Evolutionary conservation across 768 basidiomycete genomes (phyloP), one percentile per base, ranked within the genome.

Genomic region (Suillus spraguei): DNA sequence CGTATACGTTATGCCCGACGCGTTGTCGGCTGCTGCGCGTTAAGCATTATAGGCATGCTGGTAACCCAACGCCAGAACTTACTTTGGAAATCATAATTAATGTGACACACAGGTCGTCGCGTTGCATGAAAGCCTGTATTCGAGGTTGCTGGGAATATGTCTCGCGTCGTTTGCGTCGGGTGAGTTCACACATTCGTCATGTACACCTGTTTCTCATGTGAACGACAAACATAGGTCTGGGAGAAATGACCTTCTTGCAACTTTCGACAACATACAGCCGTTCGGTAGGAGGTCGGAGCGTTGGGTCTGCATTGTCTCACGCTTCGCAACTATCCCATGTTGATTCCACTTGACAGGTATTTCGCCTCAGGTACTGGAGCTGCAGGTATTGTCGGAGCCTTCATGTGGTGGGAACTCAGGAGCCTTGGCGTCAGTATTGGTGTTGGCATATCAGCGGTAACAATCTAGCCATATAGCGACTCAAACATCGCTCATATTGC

Each of bases 331-430:
- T 54, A 33, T 24, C 41, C 7, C 13, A n/a, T 20, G 1, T 36
- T 42, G 20, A 28, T 46, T 17, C 4, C 5, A 22, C 35, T 53
- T 39, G 8, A 38, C 59, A 92, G 91, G 5, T 97, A 95, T 70
- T 99, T 98, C 75, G 89, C 96, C 8, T 90, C 90, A 10, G 97
- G 97, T 0, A 99, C 97, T 0, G 97, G 97, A 1, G 94, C 91
- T 5, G 97, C 97, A 0, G 97, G 97, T 0, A 85, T 99, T 1
- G 90, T 89, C 1, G 97, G 97, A 8, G 95, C 97, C 0, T 90
- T 91, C 44, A 71, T 97, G 14, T 99, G 97, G 97, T 99, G 97
- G 97, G 82, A 94, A 66, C 78, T 99, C 5, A 82, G 97, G 22
- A 85, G 86, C 2, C 76, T 97, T 0, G 97, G 97, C 24, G 94